Conservation (phyloP, 257 asterid genomes). For the Fraxinus quadrangulata region DNA sequence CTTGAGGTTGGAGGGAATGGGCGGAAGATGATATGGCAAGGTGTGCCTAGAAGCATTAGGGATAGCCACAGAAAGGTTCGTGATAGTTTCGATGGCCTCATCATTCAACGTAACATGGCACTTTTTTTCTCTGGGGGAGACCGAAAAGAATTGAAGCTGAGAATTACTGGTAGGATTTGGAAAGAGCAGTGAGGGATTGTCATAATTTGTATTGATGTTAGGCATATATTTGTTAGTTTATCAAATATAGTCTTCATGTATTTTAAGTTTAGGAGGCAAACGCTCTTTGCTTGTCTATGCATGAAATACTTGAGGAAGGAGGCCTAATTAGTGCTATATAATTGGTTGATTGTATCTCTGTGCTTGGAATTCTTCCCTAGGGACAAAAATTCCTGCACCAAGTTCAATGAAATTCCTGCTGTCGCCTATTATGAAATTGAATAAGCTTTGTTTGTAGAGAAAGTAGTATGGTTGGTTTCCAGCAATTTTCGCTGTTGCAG, state of each 20-base stretch:
- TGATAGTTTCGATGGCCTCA: conserved; percentile 50
- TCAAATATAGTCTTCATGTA: neutral
- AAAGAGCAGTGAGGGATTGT: conserved; percentile 36
- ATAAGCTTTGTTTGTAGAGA: too few species aligned
- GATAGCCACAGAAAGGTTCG: conserved; percentile 51
- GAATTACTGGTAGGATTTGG: conserved; percentile 53
- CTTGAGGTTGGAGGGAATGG: conserved; percentile 51
- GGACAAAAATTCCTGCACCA: neutral
- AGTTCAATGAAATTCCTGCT: neutral
- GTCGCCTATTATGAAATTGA: neutral
- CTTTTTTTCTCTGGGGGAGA: conserved; percentile 54
- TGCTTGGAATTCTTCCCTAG: neutral
- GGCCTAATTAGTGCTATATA: neutral
- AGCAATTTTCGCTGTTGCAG: too few species aligned
- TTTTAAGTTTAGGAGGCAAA: neutral
- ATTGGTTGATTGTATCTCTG: neutral
- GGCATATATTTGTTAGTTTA: neutral
- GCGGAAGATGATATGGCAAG: conserved; percentile 52
- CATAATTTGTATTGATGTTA: neutral
- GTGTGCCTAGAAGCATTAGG: conserved; percentile 48
- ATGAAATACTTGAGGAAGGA: conserved; percentile 1
- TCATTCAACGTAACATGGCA: conserved; percentile 51
- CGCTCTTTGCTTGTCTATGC: conserved; percentile 2
- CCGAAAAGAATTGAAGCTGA: conserved; percentile 46
- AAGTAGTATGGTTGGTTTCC: too few species aligned